Percentiles rank a stretch among this genome's conserved stretches.
phyloP scores from a whole-genome alignment of 768 basidiomycete species.

The Strobilomyces echinocephalus region DNA sequence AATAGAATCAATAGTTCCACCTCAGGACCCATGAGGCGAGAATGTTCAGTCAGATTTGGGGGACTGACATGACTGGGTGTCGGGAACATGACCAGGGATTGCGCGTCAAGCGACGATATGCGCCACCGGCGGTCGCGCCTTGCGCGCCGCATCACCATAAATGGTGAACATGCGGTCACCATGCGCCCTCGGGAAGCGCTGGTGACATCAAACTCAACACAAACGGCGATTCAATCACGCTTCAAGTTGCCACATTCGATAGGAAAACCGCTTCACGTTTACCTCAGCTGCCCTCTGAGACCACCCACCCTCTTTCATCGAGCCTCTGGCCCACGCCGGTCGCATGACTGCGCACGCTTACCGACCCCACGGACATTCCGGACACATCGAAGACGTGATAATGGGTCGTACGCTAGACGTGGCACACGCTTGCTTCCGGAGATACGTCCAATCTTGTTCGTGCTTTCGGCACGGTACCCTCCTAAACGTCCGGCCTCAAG shows the following conservation, averaged over 20 bases:
- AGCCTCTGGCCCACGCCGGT: conserved; percentile 4
- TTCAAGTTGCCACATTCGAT: conserved; percentile 1
- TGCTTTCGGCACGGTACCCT: conserved; percentile 20
- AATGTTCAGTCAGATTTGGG: background rate
- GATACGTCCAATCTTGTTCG: conserved; percentile 16
- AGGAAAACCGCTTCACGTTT: conserved; percentile 21
- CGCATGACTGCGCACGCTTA: conserved; percentile 15
- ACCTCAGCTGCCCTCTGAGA: conserved; percentile 26
- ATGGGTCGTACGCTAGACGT: conserved; percentile 7
- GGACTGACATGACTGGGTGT: conserved; percentile 5
- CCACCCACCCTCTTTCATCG: conserved; percentile 2
- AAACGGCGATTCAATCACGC: conserved; percentile 23
- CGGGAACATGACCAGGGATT: background rate
- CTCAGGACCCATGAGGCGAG: background rate
- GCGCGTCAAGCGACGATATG: conserved; percentile 13
- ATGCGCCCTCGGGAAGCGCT: conserved; percentile 28
- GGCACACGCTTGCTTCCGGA: conserved; percentile 1
- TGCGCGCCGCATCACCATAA: conserved; percentile 26
- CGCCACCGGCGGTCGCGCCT: conserved; percentile 12
- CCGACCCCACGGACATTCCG: conserved; percentile 19
- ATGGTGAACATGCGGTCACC: conserved; percentile 33
- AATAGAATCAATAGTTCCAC: background rate
- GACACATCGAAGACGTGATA: conserved; percentile 33
- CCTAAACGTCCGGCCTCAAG: conserved; percentile 12
- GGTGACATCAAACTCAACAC: conserved; percentile 21